phyloP scores from a whole-genome alignment of 805 yeast species.

The Hermanozyma aechmeae region DNA sequence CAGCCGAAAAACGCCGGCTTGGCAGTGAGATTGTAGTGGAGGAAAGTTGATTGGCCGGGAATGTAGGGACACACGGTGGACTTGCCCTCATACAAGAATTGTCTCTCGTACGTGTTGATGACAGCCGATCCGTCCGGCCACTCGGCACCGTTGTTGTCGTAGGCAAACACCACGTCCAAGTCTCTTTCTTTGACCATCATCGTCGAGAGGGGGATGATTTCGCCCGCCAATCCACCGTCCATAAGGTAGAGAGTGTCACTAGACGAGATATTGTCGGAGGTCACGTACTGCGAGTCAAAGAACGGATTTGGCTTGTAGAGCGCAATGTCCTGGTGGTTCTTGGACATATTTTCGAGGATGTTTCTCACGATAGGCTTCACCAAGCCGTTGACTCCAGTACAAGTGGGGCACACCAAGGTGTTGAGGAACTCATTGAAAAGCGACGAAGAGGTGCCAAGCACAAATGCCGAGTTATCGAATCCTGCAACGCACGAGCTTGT shows the following conservation, averaged over 20 bases:
- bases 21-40: constrained; percentile 50
- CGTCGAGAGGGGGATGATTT: constrained; percentile 24
- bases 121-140: constrained; percentile 30
- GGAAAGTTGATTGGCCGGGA: constrained; percentile 58
- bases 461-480: constrained; percentile 30
- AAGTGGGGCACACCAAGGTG: constrained; percentile 25
- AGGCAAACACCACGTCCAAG: constrained; percentile 28
- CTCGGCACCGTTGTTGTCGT: constrained; percentile 19
- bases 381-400: constrained; percentile 14
- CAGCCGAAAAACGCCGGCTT: constrained; percentile 82
- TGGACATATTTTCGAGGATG: constrained; percentile 18
- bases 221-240: constrained; percentile 34
- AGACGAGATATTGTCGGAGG: constrained; percentile 10
- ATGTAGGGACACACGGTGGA: constrained; percentile 71
- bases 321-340: constrained; percentile 21
- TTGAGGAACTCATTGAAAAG: constrained; percentile 25
- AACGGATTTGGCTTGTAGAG: constrained; percentile 29
- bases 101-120: constrained; percentile 24
- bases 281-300: constrained; percentile 18
- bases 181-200: constrained; percentile 23
- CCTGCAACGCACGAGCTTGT: constrained; percentile 19
- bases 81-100: constrained; percentile 35
- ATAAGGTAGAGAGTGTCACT: constrained; percentile 25
- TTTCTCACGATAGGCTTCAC: constrained; percentile 16
- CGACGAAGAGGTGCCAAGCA: constrained; percentile 31